phyloP scores from a whole-genome alignment of 2,329 filamentous ascomycete genomes.

The Fusarium devonianum region DNA sequence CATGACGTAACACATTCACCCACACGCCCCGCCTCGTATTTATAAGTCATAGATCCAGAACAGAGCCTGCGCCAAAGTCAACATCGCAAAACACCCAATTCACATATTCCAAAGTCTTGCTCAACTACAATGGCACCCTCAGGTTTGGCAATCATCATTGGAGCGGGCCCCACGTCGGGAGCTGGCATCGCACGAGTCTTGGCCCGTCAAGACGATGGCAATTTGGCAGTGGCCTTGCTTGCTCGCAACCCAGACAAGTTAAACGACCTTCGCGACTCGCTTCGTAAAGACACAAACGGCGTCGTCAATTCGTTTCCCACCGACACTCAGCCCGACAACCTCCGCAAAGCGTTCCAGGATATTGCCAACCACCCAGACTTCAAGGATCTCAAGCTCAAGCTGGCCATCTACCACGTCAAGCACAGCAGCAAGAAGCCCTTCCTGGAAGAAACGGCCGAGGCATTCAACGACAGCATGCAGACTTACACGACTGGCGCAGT shows the following conservation, averaged over 20 bases:
- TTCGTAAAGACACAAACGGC: constrained; percentile 55
- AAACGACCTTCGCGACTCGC: constrained; percentile 46
- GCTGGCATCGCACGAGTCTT: constrained; percentile 60
- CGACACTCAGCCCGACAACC: constrained; percentile 19
- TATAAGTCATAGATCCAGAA: too few relatives aligned
- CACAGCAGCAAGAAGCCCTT: constrained; percentile 62
- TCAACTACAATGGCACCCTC: constrained; percentile 51
- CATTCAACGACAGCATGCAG: constrained; percentile 56
- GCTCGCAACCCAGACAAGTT: constrained; percentile 32
- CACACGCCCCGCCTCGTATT: too few relatives aligned
- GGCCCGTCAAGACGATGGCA: constrained; percentile 15
- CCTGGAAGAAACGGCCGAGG: constrained; percentile 59
- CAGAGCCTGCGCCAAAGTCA: too few relatives aligned
- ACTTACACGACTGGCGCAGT: constrained; percentile 64
- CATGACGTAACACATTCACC: too few relatives aligned
- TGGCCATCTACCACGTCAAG: constrained; percentile 65
- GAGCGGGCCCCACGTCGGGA: constrained; percentile 58
- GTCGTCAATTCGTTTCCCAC: constrained; percentile 24
- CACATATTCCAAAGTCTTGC: background rate
- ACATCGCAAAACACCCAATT: too few relatives aligned
- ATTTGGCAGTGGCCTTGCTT: constrained; percentile 30
- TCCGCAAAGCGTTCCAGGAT: constrained; percentile 31
- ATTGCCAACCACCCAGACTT: constrained; percentile 59
- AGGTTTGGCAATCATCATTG: constrained; percentile 60
- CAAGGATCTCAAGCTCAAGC: constrained; percentile 55